Percentiles rank a stretch among this genome's conserved stretches.
Evolutionary conservation across 257 asterid genomes (phyloP).

Genomic region (Leptodermis oblonga): DNA sequence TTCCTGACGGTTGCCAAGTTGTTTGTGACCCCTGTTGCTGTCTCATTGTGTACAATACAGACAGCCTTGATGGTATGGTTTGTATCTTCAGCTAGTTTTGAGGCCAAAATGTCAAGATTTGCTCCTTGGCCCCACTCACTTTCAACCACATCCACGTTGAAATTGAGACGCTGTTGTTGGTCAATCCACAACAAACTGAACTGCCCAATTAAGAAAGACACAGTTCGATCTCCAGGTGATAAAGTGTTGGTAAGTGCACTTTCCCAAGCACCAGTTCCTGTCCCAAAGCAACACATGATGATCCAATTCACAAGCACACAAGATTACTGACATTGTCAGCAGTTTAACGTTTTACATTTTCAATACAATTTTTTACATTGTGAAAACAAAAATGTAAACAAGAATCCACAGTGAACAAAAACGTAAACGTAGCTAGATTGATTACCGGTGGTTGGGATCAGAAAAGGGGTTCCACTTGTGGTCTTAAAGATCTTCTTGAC

Average conservation of each 20-base stretch:
- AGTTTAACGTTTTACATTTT: background rate
- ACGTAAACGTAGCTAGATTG: too few species aligned
- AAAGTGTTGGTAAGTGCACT: constrained; percentile 97
- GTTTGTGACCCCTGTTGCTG: constrained; percentile 97
- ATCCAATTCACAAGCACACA: background rate
- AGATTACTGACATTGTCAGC: too few species aligned
- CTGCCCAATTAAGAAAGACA: constrained; percentile 90
- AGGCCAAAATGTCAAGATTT: constrained; percentile 67
- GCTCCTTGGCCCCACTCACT: constrained; percentile 99
- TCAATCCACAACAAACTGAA: constrained; percentile 99
- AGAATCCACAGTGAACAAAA: too few species aligned
- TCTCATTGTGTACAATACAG: constrained; percentile 97
- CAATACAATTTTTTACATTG: too few species aligned
- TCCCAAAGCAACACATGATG: constrained; percentile 14
- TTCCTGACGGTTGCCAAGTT: constrained; percentile 88
- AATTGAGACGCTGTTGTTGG: constrained; percentile 90
- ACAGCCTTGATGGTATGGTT: constrained; percentile 87
- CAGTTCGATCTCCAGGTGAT: constrained; percentile 86
- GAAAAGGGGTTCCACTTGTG: constrained; percentile 86
- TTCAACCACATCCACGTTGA: constrained; percentile 89
- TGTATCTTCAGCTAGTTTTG: constrained; percentile 69
- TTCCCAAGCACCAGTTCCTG: constrained; percentile 99
- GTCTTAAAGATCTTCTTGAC: constrained; percentile 95
- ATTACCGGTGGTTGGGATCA: constrained; percentile 97
- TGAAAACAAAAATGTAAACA: too few species aligned